Evolutionary conservation across 257 asterid species (phyloP), one percentile per base, ranked within the genome.

Genomic region (Pogostemon cablin): DNA sequence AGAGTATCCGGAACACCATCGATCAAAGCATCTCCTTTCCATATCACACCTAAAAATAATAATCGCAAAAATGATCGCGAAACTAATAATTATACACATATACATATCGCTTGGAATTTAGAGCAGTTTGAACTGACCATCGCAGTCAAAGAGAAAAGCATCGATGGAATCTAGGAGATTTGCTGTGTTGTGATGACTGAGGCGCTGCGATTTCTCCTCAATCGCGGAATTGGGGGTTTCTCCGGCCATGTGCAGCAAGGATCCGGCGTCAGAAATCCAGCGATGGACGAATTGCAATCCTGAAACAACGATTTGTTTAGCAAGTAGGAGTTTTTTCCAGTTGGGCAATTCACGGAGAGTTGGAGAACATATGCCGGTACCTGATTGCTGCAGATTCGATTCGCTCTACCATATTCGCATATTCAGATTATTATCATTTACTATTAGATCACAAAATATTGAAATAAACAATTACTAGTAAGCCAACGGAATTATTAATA

Each of bases 111-210:
- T 37, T 53, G 0, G 25, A 15, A 53, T 12, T 50, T 0, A 7
- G n/a, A 52, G 9, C 7, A 5, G 40, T 2, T 74, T 8, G 25
- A 38, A 58, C 73, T n/a, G 4, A 93, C 98, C 98, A 66, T 93
- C 97, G 74, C 97, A 93, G 67, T 93, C 98, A 75, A 93, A 93
- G 79, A 93, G 96, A 78, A 93, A 87, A 50, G 88, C 96, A 64
- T 90, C 96, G 42, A 93, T 89, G 12, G 97, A 87, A 67, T 82
- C 86, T 44, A 93, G 65, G 37, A 93, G 95, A 35, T 72, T 55
- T 2, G 46, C 69, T 48, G 81, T 68, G 80, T 76, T 83, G 40
- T 70, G 50, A 47, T 86, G 74, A 56, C 86, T 75, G 54, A 91
- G 96, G 48, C 46, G 77, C 83, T 79, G 76, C 38, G 72, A 69